Evolutionary conservation across 495 filamentous ascomycete species (phyloP).

Genomic region (Neurospora terricola): DNA sequence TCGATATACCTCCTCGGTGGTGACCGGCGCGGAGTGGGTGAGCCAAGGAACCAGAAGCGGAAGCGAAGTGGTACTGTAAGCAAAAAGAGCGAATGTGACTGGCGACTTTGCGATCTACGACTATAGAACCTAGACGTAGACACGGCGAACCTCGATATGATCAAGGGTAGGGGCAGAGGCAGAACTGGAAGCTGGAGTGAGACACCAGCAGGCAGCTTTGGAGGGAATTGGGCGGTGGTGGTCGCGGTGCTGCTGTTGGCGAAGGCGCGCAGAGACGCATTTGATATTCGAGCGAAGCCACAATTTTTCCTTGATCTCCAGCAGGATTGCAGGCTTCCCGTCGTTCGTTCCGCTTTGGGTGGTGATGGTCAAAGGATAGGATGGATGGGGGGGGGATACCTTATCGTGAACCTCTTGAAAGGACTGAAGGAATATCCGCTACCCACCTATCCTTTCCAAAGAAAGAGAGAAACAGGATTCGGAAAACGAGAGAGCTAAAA

Average conservation of each 20-base stretch:
- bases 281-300: not conserved
- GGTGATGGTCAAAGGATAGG: not conserved
- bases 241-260: not conserved
- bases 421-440: not conserved
- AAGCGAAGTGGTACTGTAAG: not conserved
- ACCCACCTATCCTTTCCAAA: not conserved
- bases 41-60: not conserved
- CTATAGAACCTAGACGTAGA: not conserved
- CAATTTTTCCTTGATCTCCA: not conserved
- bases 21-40: not conserved
- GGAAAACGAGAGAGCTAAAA: not conserved
- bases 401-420: not conserved
- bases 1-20: not conserved
- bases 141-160: not conserved
- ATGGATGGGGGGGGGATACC: not conserved
- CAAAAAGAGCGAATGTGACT: not conserved
- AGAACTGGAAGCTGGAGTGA: not conserved
- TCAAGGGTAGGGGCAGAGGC: not conserved
- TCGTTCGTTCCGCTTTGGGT: not conserved
- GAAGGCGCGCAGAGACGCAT: not conserved
- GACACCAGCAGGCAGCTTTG: not conserved
- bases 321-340: not conserved
- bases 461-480: not conserved
- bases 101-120: not conserved
- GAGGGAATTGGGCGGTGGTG: not conserved